phyloP scores from a whole-genome alignment of 78 protist genomes.

The Tieghemostelium lacteum region DNA sequence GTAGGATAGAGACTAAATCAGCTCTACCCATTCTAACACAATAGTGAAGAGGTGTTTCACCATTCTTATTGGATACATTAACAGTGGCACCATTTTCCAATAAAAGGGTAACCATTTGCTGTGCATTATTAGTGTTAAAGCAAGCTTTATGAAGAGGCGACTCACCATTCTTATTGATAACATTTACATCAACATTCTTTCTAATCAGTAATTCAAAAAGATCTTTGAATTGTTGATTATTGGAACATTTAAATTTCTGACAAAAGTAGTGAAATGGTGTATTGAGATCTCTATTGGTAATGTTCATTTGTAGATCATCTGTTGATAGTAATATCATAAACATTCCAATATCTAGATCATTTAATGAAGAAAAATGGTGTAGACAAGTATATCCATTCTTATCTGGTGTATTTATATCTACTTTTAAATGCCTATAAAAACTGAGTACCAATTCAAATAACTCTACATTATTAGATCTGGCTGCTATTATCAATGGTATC shows the following conservation, averaged over 20 bases:
- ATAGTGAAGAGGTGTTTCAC: conserved; percentile 80
- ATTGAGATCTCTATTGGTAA: conserved; percentile 75
- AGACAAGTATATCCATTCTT: conserved; percentile 76
- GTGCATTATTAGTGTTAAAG: conserved; percentile 65
- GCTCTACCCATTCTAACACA: conserved; percentile 85
- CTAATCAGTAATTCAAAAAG: conserved; percentile 34
- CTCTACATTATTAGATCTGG: conserved; percentile 29
- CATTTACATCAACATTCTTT: conserved; percentile 78
- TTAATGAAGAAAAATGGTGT: conserved; percentile 57
- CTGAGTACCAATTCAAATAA: conserved; percentile 53
- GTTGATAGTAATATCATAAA: conserved; percentile 10
- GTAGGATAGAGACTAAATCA: conserved; percentile 69
- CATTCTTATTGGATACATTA: conserved; percentile 50
- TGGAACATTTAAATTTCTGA: conserved; percentile 57
- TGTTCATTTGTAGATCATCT: conserved; percentile 76
- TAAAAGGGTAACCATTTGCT: conserved; percentile 30
- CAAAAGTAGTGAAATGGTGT: conserved; percentile 88
- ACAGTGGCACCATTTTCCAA: conserved; percentile 62
- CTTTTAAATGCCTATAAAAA: conserved; percentile 25
- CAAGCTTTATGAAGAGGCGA: conserved; percentile 85
- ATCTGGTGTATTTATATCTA: conserved; percentile 78
- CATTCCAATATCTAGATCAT: conserved; percentile 24
- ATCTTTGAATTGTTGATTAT: conserved; percentile 40
- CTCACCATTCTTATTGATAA: conserved; percentile 77
- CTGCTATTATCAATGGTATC: conserved; percentile 31